A percentile compares a stretch with the other conserved stretches of the same genome.
Conservation (phyloP, 306 rosid species). For the Cercis canadensis region DNA sequence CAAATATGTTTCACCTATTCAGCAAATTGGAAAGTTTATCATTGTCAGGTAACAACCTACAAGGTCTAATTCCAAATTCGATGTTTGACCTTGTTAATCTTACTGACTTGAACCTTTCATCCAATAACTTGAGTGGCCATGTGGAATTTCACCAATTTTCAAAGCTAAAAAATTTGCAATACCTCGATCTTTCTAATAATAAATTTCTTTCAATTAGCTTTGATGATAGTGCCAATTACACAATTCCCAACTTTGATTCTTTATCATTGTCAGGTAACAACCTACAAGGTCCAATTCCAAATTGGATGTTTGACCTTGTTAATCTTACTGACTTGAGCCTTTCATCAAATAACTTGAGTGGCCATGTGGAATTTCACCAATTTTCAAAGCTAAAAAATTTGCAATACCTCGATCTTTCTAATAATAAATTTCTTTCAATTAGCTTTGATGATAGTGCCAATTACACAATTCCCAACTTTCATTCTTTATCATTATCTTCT, state of each 20-base stretch:
- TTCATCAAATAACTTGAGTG: constrained; percentile 30
- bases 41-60: not conserved
- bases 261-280: too few relatives aligned
- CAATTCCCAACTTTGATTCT: too few relatives aligned
- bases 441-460: not conserved
- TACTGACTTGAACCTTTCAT: not conserved
- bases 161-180: too few relatives aligned
- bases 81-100: not conserved
- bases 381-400: not conserved
- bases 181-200: too few relatives aligned
- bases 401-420: not conserved
- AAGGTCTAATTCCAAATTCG: constrained; percentile 1
- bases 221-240: too few relatives aligned
- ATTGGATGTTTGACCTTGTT: constrained; percentile 17
- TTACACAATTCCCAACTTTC: constrained; percentile 9
- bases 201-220: too few relatives aligned
- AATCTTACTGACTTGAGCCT: not conserved
- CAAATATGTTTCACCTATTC: not conserved
- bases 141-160: too few relatives aligned
- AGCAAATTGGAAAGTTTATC: not conserved
- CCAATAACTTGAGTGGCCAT: not conserved
- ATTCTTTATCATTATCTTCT: not conserved
- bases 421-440: not conserved
- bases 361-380: not conserved
- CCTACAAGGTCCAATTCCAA: constrained; percentile 11